Percentiles rank a stretch among this genome's conserved stretches.
Evolutionary conservation across 2,329 filamentous ascomycete genomes (phyloP).

Genomic region (Pseudocercospora vitis): DNA sequence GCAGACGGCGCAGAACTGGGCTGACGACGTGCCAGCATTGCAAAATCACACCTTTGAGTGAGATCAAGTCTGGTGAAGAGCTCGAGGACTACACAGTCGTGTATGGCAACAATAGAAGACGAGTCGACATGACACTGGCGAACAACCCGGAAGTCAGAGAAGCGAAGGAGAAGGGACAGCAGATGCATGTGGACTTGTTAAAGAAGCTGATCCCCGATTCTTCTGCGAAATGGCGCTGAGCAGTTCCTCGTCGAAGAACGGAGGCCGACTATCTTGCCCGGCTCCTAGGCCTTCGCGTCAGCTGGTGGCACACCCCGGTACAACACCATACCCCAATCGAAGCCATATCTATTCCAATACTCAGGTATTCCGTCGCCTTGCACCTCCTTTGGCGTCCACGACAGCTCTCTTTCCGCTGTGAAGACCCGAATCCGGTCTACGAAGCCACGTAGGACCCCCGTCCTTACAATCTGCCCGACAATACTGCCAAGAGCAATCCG

Average conservation of each 20-base stretch:
- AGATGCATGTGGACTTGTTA: constrained; percentile 37
- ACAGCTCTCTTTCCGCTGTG: constrained; percentile 13
- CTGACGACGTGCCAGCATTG: constrained; percentile 40
- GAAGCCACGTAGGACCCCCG: constrained; percentile 21
- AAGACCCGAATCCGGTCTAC: constrained; percentile 21
- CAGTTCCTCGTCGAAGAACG: background rate
- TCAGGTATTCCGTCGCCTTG: constrained; percentile 22
- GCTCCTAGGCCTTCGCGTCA: background rate
- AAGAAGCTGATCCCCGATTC: constrained; percentile 38
- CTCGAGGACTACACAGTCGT: constrained; percentile 50
- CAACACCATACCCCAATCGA: constrained; percentile 24
- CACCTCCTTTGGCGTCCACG: constrained; percentile 14
- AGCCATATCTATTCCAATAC: constrained; percentile 26
- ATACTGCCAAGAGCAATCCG: constrained; percentile 21
- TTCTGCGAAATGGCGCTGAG: constrained; percentile 37
- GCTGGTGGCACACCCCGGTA: constrained; percentile 2
- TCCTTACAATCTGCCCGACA: constrained; percentile 20
- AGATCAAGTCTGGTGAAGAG: constrained; percentile 39
- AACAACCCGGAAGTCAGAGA: constrained; percentile 32
- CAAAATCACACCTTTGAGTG: constrained; percentile 43
- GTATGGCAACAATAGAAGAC: constrained; percentile 41
- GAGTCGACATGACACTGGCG: constrained; percentile 43
- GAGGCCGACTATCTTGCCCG: too few relatives aligned
- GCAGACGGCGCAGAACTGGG: background rate
- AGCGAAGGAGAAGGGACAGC: constrained; percentile 36